Evolutionary conservation across 805 yeast species (phyloP), one percentile per base, ranked within the genome.

Genomic region (Candida maesae): DNA sequence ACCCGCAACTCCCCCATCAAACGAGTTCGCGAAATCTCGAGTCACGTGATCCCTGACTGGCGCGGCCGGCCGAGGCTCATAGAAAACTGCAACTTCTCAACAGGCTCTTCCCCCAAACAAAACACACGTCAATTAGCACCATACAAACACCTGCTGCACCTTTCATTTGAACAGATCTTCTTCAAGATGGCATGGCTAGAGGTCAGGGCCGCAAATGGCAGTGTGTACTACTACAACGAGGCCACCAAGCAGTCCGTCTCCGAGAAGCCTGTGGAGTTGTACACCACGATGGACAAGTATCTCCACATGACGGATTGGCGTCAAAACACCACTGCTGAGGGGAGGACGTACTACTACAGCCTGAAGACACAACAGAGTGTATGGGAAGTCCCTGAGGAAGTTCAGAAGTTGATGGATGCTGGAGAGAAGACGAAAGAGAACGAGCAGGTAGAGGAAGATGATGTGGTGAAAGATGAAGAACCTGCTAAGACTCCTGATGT

Each of bases 381-480:
- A 0, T 90, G 96, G 96, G 84, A 80, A 15, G 61, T 76, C n/a
- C 96, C 96, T 0, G 67, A 58, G 1, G 80, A 71, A 24, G 67
- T 76, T 6, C 58, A 59, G 24, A 47, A 42, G 5, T 58, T 42
- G 47, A 18, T 54, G 1, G 46, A 41, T 27, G 37, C 14, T 8
- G 48, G 33, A 30, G 36, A 33, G 11, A 24, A n/a, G n/a, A 26
- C 26, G 35, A 34, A 40, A 30, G 33, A 43, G 11, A 16, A 33
- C 33, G 14, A 41, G 27, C 14, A 25, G 28, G 6, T n/a, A 25
- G 12, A 8, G 10, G 11, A 8, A 25, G 35, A 38, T 17, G 42
- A 41, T 15, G 14, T 19, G 10, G 15, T 15, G 26, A 27, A 15
- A 13, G 10, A n/a, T n/a, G n/a, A n/a, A n/a, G n/a, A n/a, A n/a